phyloP scores from a whole-genome alignment of 2,329 filamentous ascomycete genomes.

The Nemania diffusa region DNA sequence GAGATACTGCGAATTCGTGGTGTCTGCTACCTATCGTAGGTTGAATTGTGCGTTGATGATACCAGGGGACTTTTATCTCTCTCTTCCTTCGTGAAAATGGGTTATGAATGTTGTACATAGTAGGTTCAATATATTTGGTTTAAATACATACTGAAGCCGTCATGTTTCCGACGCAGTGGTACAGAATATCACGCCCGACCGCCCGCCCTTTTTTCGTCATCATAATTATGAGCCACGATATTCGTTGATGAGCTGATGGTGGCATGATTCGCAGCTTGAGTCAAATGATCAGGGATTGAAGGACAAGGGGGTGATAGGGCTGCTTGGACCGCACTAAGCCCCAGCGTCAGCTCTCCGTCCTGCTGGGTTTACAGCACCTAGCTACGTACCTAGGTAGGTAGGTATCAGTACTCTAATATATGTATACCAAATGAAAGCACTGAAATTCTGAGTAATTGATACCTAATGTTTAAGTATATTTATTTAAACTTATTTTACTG shows the following conservation, averaged over 20 bases:
- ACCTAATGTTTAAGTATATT: too few relatives aligned
- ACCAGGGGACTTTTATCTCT: neutral
- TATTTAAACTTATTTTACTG: too few relatives aligned
- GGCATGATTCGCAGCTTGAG: constrained; percentile 28
- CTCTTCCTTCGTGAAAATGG: constrained; percentile 3
- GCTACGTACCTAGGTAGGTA: neutral
- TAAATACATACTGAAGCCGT: constrained; percentile 8
- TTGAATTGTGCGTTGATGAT: neutral
- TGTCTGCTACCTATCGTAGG: neutral
- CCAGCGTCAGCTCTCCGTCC: neutral
- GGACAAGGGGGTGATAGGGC: constrained; percentile 16
- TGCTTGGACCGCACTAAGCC: constrained; percentile 3
- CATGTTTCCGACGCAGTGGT: constrained; percentile 6
- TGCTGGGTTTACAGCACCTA: neutral
- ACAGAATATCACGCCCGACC: constrained; percentile 4
- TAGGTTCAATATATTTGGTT: constrained; percentile 1
- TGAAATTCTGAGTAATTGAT: too few relatives aligned
- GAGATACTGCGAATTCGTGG: neutral
- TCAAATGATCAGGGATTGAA: constrained; percentile 25
- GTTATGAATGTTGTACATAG: neutral
- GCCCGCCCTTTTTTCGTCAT: constrained; percentile 30
- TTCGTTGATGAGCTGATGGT: constrained; percentile 35
- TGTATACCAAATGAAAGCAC: neutral
- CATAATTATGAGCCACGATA: constrained; percentile 16
- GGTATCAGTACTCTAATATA: neutral